Percentiles rank a stretch among this genome's conserved stretches.
phyloP scores from a whole-genome alignment of 805 yeast genomes.

The Sugiyamaella valdiviana region DNA sequence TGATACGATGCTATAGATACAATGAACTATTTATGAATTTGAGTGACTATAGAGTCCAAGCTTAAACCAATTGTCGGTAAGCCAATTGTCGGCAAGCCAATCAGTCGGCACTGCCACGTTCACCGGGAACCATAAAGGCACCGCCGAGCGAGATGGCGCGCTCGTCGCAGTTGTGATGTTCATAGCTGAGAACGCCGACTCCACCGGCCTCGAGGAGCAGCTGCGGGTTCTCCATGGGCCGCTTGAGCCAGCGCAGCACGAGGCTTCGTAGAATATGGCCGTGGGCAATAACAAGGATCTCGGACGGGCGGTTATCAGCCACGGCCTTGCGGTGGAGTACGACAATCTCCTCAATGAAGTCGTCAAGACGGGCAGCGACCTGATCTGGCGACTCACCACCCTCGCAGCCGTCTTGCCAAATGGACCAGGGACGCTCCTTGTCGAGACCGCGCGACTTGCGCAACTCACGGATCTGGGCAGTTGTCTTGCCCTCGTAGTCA shows the following conservation, averaged over 20 bases:
- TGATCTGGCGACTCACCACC: conserved; percentile 69
- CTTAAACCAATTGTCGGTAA: no score
- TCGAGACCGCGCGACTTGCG: conserved; percentile 56
- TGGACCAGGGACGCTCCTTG: conserved; percentile 53
- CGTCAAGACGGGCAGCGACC: conserved; percentile 66
- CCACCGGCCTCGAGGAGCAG: conserved; percentile 93
- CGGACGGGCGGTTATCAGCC: conserved; percentile 45
- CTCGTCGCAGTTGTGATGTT: conserved; percentile 75
- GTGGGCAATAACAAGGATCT: conserved; percentile 80
- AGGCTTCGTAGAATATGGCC: conserved; percentile 89
- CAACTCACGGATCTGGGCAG: conserved; percentile 56
- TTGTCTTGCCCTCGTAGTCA: conserved; percentile 80
- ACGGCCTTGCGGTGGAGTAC: conserved; percentile 36
- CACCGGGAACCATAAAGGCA: conserved; percentile 58
- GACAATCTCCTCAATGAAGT: conserved; percentile 58
- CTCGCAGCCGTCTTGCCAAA: conserved; percentile 92
- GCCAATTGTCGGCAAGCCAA: no score
- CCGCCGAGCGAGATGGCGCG: conserved; percentile 85
- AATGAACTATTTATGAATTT: no score
- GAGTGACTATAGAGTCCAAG: no score
- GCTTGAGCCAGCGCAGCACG: conserved; percentile 80
- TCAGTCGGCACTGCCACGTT: conserved; percentile 3
- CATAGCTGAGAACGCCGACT: conserved; percentile 85
- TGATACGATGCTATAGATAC: no score
- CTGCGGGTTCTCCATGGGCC: conserved; percentile 63